These are phyloP conservation scores for Fusarium ramigenum DNA, from an alignment of 2,329 filamentous ascomycete species.

Conservation along the genomic window DNA sequence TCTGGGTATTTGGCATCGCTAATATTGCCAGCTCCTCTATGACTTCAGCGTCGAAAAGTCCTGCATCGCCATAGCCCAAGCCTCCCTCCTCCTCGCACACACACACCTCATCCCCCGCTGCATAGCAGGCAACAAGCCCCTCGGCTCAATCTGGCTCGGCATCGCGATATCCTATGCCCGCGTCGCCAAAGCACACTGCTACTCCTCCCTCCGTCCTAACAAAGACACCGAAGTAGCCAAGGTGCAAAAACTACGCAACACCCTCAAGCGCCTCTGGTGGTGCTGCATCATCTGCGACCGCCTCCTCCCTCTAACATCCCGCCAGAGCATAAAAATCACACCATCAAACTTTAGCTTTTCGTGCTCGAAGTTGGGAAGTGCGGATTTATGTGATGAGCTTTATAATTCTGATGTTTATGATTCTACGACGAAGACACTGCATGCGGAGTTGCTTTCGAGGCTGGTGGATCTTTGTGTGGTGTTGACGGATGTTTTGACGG, in stretches of 20 bases:
- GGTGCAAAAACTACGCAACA: constrained; percentile 29
- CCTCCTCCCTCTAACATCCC: constrained; percentile 29
- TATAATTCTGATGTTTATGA: constrained; percentile 40
- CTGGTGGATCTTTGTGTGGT: constrained; percentile 39
- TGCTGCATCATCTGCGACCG: constrained; percentile 42
- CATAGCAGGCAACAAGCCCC: constrained; percentile 38
- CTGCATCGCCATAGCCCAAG: constrained; percentile 37
- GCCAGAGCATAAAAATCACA: constrained; percentile 41
- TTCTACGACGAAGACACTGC: constrained; percentile 26
- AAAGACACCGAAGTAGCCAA: constrained; percentile 14
- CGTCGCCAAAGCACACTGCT: constrained; percentile 39
- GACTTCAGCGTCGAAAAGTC: constrained; percentile 41
- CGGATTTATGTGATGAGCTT: constrained; percentile 33
- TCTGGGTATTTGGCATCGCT: too few species aligned
- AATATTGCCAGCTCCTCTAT: constrained; percentile 42
- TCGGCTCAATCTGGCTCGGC: constrained; percentile 40
- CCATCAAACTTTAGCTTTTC: constrained; percentile 38
- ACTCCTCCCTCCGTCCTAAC: constrained; percentile 18
- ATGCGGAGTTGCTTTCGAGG: constrained; percentile 33
- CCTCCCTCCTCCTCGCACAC: constrained; percentile 37
- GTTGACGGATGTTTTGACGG: constrained; percentile 34
- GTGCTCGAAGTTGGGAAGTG: constrained; percentile 17
- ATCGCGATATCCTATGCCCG: constrained; percentile 41
- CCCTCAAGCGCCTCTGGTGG: constrained; percentile 40
- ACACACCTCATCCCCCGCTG: constrained; percentile 39